Base-by-base conservation (phyloP, 1,284 basidiomycete species). In the Apiotrichum porosum region DNA sequence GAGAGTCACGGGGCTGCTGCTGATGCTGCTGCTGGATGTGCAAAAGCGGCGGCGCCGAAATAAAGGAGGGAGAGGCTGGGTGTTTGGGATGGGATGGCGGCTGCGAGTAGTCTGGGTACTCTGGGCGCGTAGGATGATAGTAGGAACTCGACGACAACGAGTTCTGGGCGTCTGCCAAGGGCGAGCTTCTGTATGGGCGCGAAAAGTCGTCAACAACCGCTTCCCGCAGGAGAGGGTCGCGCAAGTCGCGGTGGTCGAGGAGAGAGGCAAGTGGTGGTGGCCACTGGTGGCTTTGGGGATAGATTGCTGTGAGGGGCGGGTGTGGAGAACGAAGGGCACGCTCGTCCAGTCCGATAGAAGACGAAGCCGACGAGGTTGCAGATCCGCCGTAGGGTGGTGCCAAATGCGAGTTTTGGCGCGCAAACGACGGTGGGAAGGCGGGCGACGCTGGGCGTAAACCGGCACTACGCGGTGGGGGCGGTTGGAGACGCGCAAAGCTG, bases 221-320 rank as follows among this genome's bases (percentile, higher is more conserved):
- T n/a, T n/a, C n/a, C n/a, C n/a, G n/a, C n/a, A n/a, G n/a, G n/a
- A n/a, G n/a, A 2, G 26, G 44, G 33, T 28, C 47, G 37, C 13
- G 32, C 6, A n/a, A n/a, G n/a, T n/a, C n/a, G 8, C 39, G 28
- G 28, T 34, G 33, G 8, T 40, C 39, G 26, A 45, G 32, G 24
- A 42, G 39, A 12, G 43, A 15, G 6, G 49, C 44, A 3, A 41
- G 51, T 13, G 32, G 42, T 3, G 51, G 52, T 9, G 57, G 54
- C 57, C 54, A 57, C 12, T 44, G 37, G 36, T 59, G 47, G 22
- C 40, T 32, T 5, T 53, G 50, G 14, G 57, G 46, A 22, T 65
- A 47, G 17, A 56, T 35, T 17, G 68, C 68, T 3, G 67, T 69
- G 18, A 71, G 59, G 6, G 68, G 67, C 15, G 67, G 67, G 60